Evolutionary conservation across 176 grass and related monocot genomes (phyloP).

Genomic region (Lolium multiflorum): DNA sequence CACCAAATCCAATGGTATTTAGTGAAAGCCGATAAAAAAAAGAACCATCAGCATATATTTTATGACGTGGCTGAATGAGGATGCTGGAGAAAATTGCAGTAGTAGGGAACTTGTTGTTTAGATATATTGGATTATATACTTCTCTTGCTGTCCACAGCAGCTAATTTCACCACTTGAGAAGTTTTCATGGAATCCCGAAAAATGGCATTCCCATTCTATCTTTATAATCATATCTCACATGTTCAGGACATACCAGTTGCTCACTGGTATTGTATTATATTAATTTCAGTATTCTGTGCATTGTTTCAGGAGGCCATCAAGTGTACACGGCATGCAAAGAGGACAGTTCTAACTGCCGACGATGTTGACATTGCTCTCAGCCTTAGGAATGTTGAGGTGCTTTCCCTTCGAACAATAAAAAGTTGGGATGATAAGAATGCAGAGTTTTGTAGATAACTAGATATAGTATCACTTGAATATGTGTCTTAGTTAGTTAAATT

Average conservation of each 20-base stretch:
- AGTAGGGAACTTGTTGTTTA: background rate
- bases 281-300: slow-evolving; percentile 21
- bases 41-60: background rate
- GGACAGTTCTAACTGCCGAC: slow-evolving; percentile 73
- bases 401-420: background rate
- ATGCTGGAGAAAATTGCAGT: background rate
- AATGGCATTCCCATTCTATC: background rate
- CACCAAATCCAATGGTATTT: slow-evolving; percentile 1
- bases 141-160: background rate
- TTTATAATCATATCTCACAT: background rate
- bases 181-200: background rate
- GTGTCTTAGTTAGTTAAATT: slow-evolving; percentile 10
- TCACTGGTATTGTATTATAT: background rate
- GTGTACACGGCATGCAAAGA: slow-evolving; percentile 94
- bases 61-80: background rate
- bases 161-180: background rate
- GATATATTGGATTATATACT: background rate
- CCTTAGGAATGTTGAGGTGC: slow-evolving; percentile 94
- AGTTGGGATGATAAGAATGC: slow-evolving; percentile 1
- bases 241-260: background rate
- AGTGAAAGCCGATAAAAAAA: background rate
- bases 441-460: background rate
- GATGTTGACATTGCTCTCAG: slow-evolving; percentile 92
- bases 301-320: slow-evolving; percentile 83
- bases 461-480: background rate